Base-by-base conservation (phyloP, 2,329 filamentous ascomycete genomes). In the Tolypocladium guangdongense region DNA sequence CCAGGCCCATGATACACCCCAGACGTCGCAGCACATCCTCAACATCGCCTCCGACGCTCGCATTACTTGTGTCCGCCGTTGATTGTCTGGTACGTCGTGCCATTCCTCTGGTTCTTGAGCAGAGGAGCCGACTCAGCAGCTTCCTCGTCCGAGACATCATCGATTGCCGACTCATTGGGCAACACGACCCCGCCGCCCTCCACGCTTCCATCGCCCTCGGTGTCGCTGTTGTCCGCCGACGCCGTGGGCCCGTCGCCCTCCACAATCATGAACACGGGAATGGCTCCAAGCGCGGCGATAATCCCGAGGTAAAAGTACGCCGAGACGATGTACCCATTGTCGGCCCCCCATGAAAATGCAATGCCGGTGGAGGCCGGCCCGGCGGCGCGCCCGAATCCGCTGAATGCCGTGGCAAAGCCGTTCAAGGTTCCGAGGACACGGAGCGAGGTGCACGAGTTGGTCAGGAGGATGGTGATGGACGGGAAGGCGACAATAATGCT, bases 401-500 rank as follows among this genome's bases (percentile, higher is more conserved):
- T 86, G 36, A 91, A 82, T 53, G 86, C 87, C 0, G 91, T 96
- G 0, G 90, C 91, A 56, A 96, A 83, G 3, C 92, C 93, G 63
- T 97, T 97, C 53, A 97, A 72, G 0, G 91, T 96, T 1, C 90
- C 91, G 6, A 97, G 78, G 11, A 95, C 81, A 45, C 60, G 62
- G 18, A 96, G 73, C 52, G 86, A 90, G 1, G 77, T 71, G 5
- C 90, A 90, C 11, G 86, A 89, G 70, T 96, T 96, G 32, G 91
- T 96, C 38, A 97, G 78, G 49, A 97, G 76, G 60, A 97, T 96
- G 7, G 89, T 95, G 30, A 81, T 86, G 63, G 88, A 93, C 0
- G 93, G 92, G 66, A 96, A 96, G 1, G 87, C 87, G 63, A 96
- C 86, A 58, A 95, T 93, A 55, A 84, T 83, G 39, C 80, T 81